A percentile compares a stretch with the other conserved stretches of the same genome.
phyloP scores from a whole-genome alignment of 495 filamentous ascomycete species.

The Darksidea phi region DNA sequence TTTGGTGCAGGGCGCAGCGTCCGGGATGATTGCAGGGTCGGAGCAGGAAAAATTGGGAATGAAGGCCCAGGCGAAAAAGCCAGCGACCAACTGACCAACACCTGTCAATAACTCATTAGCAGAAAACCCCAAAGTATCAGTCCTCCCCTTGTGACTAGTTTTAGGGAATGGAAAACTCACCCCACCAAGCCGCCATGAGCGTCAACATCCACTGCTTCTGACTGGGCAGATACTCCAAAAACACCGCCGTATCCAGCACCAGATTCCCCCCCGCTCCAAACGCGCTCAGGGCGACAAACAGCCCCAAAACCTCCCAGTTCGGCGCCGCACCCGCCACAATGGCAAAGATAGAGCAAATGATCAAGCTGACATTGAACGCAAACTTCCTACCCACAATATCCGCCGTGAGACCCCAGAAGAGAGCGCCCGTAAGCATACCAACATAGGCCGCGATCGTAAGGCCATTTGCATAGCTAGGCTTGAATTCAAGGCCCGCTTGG shows the following conservation, averaged over 20 bases:
- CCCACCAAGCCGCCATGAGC: conserved; percentile 55
- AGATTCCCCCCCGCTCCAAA: conserved; percentile 66
- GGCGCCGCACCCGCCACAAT: conserved; percentile 52
- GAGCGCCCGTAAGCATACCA: conserved; percentile 54
- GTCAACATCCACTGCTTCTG: conserved; percentile 51
- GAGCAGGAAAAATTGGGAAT: conserved; percentile 42
- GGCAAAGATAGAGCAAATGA: conserved; percentile 51
- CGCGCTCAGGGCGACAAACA: conserved; percentile 50
- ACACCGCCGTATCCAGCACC: conserved; percentile 65
- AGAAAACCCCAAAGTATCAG: too few relatives aligned
- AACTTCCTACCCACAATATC: conserved; percentile 56
- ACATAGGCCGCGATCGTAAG: conserved; percentile 62
- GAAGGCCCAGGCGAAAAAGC: conserved; percentile 45
- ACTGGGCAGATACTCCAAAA: conserved; percentile 53
- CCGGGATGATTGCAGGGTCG: conserved; percentile 1
- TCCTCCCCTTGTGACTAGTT: too few relatives aligned
- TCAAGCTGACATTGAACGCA: conserved; percentile 54
- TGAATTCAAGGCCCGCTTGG: conserved; percentile 59
- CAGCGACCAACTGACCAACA: conserved; percentile 42
- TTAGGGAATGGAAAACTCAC: conserved; percentile 26
- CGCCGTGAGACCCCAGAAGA: conserved; percentile 56
- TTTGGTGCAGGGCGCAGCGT: conserved; percentile 33
- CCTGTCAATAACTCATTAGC: too few relatives aligned
- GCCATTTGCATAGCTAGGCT: conserved; percentile 53
- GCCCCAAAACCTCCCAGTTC: conserved; percentile 50